A percentile compares a stretch with the other conserved stretches of the same genome.
phyloP scores from a whole-genome alignment of 2,329 filamentous ascomycete genomes.

The Aspergillus fumigatus region DNA sequence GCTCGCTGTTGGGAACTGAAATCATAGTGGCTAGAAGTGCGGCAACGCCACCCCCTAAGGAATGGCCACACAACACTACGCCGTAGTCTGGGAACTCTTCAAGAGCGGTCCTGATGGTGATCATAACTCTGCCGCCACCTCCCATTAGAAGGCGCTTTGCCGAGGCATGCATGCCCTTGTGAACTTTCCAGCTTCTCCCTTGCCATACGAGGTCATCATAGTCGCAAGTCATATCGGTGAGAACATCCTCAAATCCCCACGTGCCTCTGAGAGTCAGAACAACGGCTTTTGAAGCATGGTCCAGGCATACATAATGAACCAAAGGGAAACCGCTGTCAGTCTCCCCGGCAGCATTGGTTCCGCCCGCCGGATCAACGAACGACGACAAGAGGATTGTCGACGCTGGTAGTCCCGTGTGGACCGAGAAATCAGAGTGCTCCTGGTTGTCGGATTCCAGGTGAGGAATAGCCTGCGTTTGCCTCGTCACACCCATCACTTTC shows the following conservation, averaged over 20 bases:
- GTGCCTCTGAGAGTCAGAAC: constrained; percentile 70
- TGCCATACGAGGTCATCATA: constrained; percentile 60
- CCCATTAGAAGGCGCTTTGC: constrained; percentile 64
- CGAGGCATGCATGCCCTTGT: constrained; percentile 70
- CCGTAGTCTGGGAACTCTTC: constrained; percentile 66
- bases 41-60: constrained; percentile 65
- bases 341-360: constrained; percentile 60
- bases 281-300: constrained; percentile 66
- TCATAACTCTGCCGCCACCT: constrained; percentile 61
- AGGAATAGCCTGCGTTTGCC: constrained; percentile 27
- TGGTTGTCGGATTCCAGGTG: constrained; percentile 32
- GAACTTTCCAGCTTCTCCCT: constrained; percentile 62
- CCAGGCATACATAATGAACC: constrained; percentile 68
- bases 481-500: constrained; percentile 43
- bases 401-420: constrained; percentile 41
- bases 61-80: constrained; percentile 65
- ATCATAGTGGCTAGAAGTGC: constrained; percentile 68
- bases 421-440: constrained; percentile 44
- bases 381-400: constrained; percentile 59
- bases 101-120: constrained; percentile 61
- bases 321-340: constrained; percentile 64
- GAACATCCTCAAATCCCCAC: constrained; percentile 67
- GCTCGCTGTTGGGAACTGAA: constrained; percentile 53
- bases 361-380: constrained; percentile 65
- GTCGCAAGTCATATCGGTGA: constrained; percentile 70